Conservation (phyloP, 2,329 filamentous ascomycete genomes). For the Cucurbitaria berberidis region DNA sequence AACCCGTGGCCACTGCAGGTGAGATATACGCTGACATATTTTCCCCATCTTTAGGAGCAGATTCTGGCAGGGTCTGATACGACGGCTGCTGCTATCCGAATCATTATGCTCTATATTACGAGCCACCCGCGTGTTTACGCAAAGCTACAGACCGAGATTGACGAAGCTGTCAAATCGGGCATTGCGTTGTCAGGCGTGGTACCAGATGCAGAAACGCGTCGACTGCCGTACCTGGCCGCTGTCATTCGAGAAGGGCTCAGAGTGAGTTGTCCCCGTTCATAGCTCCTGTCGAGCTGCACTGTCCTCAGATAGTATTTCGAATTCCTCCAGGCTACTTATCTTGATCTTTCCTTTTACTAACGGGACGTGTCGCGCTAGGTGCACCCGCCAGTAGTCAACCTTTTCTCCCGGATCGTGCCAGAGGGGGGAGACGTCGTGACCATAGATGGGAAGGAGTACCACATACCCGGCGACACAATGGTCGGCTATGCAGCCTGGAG, state of each 20-base stretch:
- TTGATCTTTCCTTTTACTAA: neutral
- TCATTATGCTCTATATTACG: conserved; percentile 60
- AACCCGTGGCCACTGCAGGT: neutral
- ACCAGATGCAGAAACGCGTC: conserved; percentile 53
- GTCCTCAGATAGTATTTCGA: neutral
- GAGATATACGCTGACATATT: neutral
- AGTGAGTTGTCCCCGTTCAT: conserved; percentile 2
- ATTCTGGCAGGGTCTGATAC: conserved; percentile 65
- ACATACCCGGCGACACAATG: conserved; percentile 44
- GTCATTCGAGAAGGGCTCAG: conserved; percentile 57
- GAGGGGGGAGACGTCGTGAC: conserved; percentile 42
- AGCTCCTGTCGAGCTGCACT: neutral
- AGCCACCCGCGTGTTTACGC: conserved; percentile 56
- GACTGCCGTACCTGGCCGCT: conserved; percentile 54
- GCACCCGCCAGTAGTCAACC: conserved; percentile 49
- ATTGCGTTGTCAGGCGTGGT: conserved; percentile 51
- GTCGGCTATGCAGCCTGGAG: conserved; percentile 43
- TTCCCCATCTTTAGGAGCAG: conserved; percentile 33
- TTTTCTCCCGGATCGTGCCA: conserved; percentile 42
- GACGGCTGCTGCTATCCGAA: conserved; percentile 61
- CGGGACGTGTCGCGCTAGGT: conserved; percentile 25
- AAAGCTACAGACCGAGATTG: conserved; percentile 57
- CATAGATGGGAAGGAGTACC: conserved; percentile 32
- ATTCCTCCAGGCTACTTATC: neutral
- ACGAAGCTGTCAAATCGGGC: conserved; percentile 47